Evolutionary conservation across 805 yeast species (phyloP).

Genomic region (Saturnispora ahearnii): DNA sequence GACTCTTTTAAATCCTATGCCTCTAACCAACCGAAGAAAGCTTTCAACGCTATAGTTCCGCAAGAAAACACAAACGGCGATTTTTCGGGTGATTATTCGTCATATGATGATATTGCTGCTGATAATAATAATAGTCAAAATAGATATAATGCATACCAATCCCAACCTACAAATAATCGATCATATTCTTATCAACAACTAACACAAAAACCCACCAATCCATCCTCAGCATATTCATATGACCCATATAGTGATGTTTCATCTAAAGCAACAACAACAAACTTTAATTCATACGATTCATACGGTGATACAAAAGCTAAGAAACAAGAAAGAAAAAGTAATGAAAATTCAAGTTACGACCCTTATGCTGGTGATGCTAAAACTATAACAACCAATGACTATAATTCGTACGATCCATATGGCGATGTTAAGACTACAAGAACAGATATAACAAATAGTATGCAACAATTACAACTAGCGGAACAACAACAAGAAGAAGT

Average conservation of each 20-base stretch:
- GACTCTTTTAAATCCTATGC: constrained; percentile 42
- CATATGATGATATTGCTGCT: constrained; percentile 6
- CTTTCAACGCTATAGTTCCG: constrained; percentile 17
- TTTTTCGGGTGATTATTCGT: constrained; percentile 5
- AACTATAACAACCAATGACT: not conserved
- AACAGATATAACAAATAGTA: not conserved
- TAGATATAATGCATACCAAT: constrained; percentile 9
- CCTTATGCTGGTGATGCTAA: not conserved
- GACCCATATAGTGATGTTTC: not conserved
- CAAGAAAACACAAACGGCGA: constrained; percentile 7
- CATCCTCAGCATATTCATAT: not conserved
- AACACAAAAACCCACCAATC: not conserved
- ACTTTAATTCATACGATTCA: not conserved
- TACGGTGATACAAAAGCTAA: constrained; percentile 2
- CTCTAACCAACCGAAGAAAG: constrained; percentile 26
- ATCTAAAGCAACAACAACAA: not conserved
- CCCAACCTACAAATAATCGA: not conserved
- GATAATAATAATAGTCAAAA: constrained; percentile 8
- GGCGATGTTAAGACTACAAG: constrained; percentile 12
- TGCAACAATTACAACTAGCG: constrained; percentile 11
- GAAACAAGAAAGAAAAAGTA: not conserved
- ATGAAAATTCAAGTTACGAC: not conserved
- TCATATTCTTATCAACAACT: not conserved
- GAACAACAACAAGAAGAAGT: constrained; percentile 6
- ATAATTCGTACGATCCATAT: constrained; percentile 14